Conservation (phyloP, 2,329 filamentous ascomycete genomes). For the Xylariaceae sp. region DNA sequence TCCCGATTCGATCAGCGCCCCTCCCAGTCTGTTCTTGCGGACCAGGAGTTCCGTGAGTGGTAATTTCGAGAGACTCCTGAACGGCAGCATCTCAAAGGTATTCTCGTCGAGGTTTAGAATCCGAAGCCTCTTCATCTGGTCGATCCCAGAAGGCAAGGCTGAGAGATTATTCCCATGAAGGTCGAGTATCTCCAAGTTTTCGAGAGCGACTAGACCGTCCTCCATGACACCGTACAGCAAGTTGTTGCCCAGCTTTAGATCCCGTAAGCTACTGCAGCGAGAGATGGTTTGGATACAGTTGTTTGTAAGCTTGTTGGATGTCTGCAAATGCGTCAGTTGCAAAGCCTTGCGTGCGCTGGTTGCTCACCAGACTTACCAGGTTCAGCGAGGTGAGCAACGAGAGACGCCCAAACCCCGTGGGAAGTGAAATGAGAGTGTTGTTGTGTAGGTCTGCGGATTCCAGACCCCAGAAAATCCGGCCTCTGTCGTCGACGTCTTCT, state of each 20-base stretch:
- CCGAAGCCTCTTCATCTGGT: slow-evolving; percentile 61
- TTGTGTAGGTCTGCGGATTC: slow-evolving; percentile 81
- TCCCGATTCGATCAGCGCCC: slow-evolving; percentile 59
- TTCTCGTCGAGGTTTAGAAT: slow-evolving; percentile 78
- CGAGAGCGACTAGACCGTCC: slow-evolving; percentile 50
- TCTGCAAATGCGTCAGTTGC: slow-evolving; percentile 37
- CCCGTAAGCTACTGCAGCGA: slow-evolving; percentile 64
- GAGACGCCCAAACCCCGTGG: slow-evolving; percentile 67
- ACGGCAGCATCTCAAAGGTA: slow-evolving; percentile 61
- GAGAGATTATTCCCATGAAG: slow-evolving; percentile 73
- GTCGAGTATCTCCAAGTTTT: slow-evolving; percentile 71
- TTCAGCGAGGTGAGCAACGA: slow-evolving; percentile 73
- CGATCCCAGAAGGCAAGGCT: slow-evolving; percentile 58
- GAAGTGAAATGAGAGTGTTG: slow-evolving; percentile 66
- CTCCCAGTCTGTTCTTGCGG: slow-evolving; percentile 70
- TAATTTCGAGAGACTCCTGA: slow-evolving; percentile 58
- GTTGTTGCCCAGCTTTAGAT: slow-evolving; percentile 78
- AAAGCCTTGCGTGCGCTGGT: too few relatives aligned
- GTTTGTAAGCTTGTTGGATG: slow-evolving; percentile 73
- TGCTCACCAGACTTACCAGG: slow-evolving; percentile 59
- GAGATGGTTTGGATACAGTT: slow-evolving; percentile 64
- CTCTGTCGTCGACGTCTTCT: slow-evolving; percentile 58
- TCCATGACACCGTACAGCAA: slow-evolving; percentile 62
- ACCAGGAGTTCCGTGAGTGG: slow-evolving; percentile 67
- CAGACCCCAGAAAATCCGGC: slow-evolving; percentile 72